These are phyloP conservation scores for Begonia fuchsioides DNA, from an alignment of 306 rosid species.

Conservation along the genomic window DNA sequence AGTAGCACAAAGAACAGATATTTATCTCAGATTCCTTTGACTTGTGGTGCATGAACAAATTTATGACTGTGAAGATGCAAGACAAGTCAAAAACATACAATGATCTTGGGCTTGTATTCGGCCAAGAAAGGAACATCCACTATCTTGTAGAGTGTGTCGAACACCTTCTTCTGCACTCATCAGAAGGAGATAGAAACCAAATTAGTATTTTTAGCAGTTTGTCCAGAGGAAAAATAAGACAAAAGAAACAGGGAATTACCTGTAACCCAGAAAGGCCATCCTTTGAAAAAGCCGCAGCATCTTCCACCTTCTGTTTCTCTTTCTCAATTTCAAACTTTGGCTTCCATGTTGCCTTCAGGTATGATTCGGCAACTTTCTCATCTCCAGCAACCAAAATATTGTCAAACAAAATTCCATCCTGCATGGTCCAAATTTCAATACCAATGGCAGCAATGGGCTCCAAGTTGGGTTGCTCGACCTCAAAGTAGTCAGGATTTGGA, in stretches of 20 bases:
- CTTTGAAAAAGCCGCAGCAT: conserved; percentile 38
- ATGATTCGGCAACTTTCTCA: conserved; percentile 57
- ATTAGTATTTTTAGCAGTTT: conserved; percentile 16
- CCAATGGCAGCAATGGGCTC: conserved; percentile 84
- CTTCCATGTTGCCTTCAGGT: conserved; percentile 67
- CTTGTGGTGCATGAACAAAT: too few relatives aligned
- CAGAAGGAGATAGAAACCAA: conserved; percentile 12
- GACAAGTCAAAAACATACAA: conserved; percentile 25
- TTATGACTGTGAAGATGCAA: too few relatives aligned
- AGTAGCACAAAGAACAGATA: too few relatives aligned
- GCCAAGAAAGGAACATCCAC: conserved; percentile 67
- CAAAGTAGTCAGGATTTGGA: conserved; percentile 79
- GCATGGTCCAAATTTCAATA: conserved; percentile 99
- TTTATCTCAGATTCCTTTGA: too few relatives aligned
- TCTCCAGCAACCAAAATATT: conserved; percentile 59
- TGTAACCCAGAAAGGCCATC: conserved; percentile 49
- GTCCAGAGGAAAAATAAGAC: conserved; percentile 7
- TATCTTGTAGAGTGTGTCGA: conserved; percentile 63
- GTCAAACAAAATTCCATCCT: conserved; percentile 86
- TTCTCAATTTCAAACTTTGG: conserved; percentile 69
- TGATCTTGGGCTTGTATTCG: conserved; percentile 40
- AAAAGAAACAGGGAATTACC: conserved; percentile 18
- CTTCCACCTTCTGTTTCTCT: conserved; percentile 69
- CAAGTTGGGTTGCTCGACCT: conserved; percentile 58
- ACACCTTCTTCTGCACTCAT: conserved; percentile 60